Conservation (phyloP, 139 green algal genomes). For the Chlamydomonas asymmetrica region DNA sequence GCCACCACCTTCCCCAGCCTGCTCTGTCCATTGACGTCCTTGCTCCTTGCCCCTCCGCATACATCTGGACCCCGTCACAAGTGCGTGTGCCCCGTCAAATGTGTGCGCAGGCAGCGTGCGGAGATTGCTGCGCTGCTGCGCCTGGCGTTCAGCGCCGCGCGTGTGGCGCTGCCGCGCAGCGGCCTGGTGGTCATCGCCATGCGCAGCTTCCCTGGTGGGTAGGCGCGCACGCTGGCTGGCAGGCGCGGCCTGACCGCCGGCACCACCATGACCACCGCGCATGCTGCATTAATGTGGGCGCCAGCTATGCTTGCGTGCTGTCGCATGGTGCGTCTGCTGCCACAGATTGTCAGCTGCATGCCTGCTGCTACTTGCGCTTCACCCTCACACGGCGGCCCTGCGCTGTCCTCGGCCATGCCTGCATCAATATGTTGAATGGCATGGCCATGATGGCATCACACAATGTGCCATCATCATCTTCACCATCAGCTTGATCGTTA, state of each 20-base stretch:
- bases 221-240: not conserved
- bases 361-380: too few relatives aligned
- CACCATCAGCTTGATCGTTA: not conserved
- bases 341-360: too few relatives aligned
- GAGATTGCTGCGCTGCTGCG: constrained; percentile 41
- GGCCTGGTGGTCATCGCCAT: constrained; percentile 33
- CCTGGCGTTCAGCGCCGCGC: constrained; percentile 33
- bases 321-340: too few relatives aligned
- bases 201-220: constrained; percentile 31
- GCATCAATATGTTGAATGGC: not conserved
- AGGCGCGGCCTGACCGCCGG: too few relatives aligned
- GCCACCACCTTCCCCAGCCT: not conserved
- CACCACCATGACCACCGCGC: too few relatives aligned
- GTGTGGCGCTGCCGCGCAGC: constrained; percentile 29
- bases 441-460: not conserved
- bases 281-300: too few relatives aligned
- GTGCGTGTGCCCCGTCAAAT: too few relatives aligned
- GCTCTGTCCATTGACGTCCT: not conserved
- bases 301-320: too few relatives aligned
- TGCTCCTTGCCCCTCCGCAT: too few relatives aligned
- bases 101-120: constrained; percentile 21
- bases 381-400: too few relatives aligned
- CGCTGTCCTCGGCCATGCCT: too few relatives aligned
- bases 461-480: not conserved
- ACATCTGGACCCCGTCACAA: too few relatives aligned